These are phyloP conservation scores for Vigna reflexopilosa DNA, from an alignment of 306 rosid species.

Conservation along the genomic window DNA sequence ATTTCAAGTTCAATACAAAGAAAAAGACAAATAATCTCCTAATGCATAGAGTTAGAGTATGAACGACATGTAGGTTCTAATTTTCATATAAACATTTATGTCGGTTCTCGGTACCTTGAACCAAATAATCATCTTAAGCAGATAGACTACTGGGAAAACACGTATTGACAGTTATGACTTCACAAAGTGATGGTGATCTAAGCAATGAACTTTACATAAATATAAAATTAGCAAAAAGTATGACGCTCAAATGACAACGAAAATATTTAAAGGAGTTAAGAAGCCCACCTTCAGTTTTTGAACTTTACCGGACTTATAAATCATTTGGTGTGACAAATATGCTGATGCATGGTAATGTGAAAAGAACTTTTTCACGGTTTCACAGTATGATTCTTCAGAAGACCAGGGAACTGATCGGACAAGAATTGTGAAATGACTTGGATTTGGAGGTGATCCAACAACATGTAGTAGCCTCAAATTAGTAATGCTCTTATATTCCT, in stretches of 20 bases:
- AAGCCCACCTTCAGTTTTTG: constrained; percentile 79
- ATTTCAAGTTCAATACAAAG: constrained; percentile 7
- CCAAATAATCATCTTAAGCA: constrained; percentile 28
- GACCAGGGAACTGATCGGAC: constrained; percentile 88
- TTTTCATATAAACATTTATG: constrained; percentile 25
- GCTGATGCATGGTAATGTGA: constrained; percentile 70
- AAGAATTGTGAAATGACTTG: constrained; percentile 82
- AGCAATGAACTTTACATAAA: background rate
- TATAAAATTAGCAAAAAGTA: constrained; percentile 26
- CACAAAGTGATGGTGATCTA: constrained; percentile 19
- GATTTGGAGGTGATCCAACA: constrained; percentile 67
- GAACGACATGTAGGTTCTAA: constrained; percentile 1
- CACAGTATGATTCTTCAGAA: constrained; percentile 67
- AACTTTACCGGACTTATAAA: constrained; percentile 71
- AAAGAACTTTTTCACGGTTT: constrained; percentile 72
- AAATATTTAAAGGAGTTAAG: constrained; percentile 15
- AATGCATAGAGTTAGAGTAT: constrained; percentile 13
- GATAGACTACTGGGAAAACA: background rate
- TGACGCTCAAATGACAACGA: constrained; percentile 15
- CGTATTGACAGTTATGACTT: constrained; percentile 22
- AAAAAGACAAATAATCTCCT: background rate
- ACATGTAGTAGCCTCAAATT: constrained; percentile 74
- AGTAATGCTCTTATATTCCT: constrained; percentile 83
- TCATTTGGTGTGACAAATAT: constrained; percentile 94
- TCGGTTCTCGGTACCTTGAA: background rate